A percentile compares a stretch with the other conserved stretches of the same genome.
phyloP scores from a whole-genome alignment of 2,329 filamentous ascomycete species.

The Arthrobotrys pseudoclavata region DNA sequence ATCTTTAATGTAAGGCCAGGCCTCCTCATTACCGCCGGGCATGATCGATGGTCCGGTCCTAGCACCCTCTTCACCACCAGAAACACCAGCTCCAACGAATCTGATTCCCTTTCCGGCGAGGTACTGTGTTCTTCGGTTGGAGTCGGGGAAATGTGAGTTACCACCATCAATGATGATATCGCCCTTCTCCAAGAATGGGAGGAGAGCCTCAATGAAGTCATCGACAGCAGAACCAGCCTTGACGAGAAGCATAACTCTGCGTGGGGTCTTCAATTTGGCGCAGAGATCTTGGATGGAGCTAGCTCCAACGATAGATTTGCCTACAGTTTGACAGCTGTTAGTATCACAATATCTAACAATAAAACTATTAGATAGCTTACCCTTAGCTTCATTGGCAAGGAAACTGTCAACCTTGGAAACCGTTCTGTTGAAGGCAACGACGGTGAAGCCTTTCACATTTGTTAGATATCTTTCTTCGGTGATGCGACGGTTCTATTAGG shows the following conservation, averaged over 20 bases:
- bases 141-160: conserved; percentile 99
- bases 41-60: conserved; percentile 97
- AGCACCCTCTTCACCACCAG: conserved; percentile 98
- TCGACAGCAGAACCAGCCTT: conserved; percentile 98
- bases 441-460: conserved; percentile 77
- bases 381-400: conserved; percentile 90
- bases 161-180: conserved; percentile 99
- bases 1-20: conserved; percentile 98
- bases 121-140: conserved; percentile 96
- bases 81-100: conserved; percentile 97
- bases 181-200: conserved; percentile 83
- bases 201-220: conserved; percentile 96
- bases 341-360: too few species aligned
- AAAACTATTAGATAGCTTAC: conserved; percentile 65
- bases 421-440: conserved; percentile 98
- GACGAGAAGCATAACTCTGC: conserved; percentile 97
- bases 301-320: conserved; percentile 94
- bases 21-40: conserved; percentile 98
- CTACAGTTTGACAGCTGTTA: conserved; percentile 68
- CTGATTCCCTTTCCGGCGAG: conserved; percentile 87
- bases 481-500: neutral
- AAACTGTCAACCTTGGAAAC: conserved; percentile 97
- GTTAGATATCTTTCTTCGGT: conserved; percentile 60
- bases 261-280: conserved; percentile 95
- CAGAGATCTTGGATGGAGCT: conserved; percentile 95